Conservation (phyloP, 2,329 filamentous ascomycete genomes). For the Rutstroemia sp. region DNA sequence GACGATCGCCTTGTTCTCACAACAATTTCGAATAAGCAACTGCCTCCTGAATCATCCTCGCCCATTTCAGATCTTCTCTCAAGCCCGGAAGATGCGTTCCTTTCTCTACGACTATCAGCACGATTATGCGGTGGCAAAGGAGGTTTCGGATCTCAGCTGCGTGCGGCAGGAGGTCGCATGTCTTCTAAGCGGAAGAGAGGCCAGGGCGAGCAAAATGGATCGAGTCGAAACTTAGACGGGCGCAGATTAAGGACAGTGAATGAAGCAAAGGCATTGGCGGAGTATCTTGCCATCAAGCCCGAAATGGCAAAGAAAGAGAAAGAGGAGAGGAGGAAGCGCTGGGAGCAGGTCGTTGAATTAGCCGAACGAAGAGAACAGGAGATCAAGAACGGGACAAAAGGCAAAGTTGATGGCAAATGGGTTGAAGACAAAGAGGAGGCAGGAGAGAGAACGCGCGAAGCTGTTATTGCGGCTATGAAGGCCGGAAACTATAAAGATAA, state of each 20-base stretch:
- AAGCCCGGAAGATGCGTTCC: constrained; percentile 53
- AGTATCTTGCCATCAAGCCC: constrained; percentile 91
- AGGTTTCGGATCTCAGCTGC: constrained; percentile 93
- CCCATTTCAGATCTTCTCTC: constrained; percentile 57
- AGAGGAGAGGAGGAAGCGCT: constrained; percentile 73
- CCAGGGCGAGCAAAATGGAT: constrained; percentile 76
- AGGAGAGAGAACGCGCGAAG: constrained; percentile 72
- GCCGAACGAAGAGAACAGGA: constrained; percentile 80
- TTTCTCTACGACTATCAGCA: constrained; percentile 73
- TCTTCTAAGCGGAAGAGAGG: constrained; percentile 81
- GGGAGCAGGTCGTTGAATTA: constrained; percentile 81
- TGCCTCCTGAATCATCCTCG: constrained; percentile 45
- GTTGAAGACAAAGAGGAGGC: constrained; percentile 91
- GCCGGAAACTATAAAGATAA: constrained; percentile 56
- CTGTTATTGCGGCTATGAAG: constrained; percentile 64
- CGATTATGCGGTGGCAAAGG: constrained; percentile 90
- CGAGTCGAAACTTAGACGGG: constrained; percentile 88
- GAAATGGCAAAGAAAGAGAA: constrained; percentile 96
- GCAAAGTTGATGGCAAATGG: constrained; percentile 81
- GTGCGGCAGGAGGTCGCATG: constrained; percentile 96
- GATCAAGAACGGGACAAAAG: constrained; percentile 63
- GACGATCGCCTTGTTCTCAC: constrained; percentile 66
- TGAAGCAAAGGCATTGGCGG: constrained; percentile 89
- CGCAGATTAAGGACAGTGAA: constrained; percentile 84
- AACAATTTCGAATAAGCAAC: constrained; percentile 68